Percentiles rank a stretch among this genome's conserved stretches.
Conservation (phyloP, 2,329 filamentous ascomycete species). For the Neospermospora avenae region DNA sequence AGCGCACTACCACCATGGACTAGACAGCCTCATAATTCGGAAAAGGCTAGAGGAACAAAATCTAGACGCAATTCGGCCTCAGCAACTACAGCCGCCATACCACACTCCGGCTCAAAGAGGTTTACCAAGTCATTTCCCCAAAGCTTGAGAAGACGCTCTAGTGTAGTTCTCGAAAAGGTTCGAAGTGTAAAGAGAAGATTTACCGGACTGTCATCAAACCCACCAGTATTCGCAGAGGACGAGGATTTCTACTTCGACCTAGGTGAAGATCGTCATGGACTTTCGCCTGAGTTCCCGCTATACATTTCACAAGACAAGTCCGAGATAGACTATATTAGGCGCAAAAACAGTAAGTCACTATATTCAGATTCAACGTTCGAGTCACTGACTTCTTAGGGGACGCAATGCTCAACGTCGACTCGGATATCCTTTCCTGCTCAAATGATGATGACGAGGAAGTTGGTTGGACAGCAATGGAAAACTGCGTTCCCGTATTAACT, state of each 20-base stretch:
- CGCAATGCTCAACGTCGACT: neutral
- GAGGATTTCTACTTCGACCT: neutral
- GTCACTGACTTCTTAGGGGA: neutral
- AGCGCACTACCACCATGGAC: neutral
- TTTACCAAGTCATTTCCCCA: neutral
- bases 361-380: neutral
- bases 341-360: conserved; percentile 5
- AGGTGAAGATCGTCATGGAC: neutral
- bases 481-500: neutral
- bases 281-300: neutral
- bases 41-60: no score
- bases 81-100: neutral
- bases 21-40: neutral
- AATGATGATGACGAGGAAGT: neutral
- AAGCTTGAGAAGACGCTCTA: neutral
- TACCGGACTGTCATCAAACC: neutral
- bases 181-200: neutral
- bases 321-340: conserved; percentile 13
- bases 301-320: conserved; percentile 7
- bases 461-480: neutral
- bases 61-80: neutral
- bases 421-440: neutral
- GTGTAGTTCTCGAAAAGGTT: neutral
- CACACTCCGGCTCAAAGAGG: neutral
- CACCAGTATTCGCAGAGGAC: neutral